Evolutionary conservation across 2,329 filamentous ascomycete species (phyloP).

Genomic region (Pyrenochaeta sp.): DNA sequence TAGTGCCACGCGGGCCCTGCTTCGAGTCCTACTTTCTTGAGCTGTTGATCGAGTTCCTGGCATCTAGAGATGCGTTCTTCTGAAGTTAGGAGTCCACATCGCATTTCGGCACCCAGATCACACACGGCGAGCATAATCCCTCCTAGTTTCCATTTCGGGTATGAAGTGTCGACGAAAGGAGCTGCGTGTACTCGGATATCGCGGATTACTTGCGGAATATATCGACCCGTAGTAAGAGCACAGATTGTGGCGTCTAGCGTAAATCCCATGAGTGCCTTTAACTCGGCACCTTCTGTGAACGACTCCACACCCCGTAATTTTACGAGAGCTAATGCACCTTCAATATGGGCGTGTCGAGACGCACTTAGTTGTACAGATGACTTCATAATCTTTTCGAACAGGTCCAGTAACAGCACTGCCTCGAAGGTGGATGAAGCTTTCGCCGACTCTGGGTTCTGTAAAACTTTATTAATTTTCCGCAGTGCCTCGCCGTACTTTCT

Average conservation of each 20-base stretch:
- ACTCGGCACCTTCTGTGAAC: conserved; percentile 19
- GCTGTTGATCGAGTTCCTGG: conserved; percentile 31
- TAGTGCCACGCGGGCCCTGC: conserved; percentile 24
- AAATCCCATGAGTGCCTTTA: conserved; percentile 27
- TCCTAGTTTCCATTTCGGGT: conserved; percentile 42
- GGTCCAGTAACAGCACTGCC: conserved; percentile 30
- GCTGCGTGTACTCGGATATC: conserved; percentile 31
- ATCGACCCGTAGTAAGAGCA: conserved; percentile 28
- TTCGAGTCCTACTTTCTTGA: conserved; percentile 27
- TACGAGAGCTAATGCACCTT: conserved; percentile 33
- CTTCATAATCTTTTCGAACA: conserved; percentile 38
- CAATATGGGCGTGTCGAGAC: conserved; percentile 27
- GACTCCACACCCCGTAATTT: conserved; percentile 28
- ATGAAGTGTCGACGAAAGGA: conserved; percentile 24
- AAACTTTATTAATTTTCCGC: conserved; percentile 20
- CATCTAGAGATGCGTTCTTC: conserved; percentile 22
- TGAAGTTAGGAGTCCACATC: conserved; percentile 12
- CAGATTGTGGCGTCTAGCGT: conserved; percentile 39
- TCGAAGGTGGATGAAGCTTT: conserved; percentile 24
- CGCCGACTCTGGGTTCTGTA: conserved; percentile 22
- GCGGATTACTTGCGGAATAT: conserved; percentile 25
- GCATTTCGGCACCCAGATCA: conserved; percentile 26
- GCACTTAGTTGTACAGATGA: conserved; percentile 8
- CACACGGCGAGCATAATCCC: conserved; percentile 37
- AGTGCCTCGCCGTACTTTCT: conserved; percentile 37